Base-by-base conservation (phyloP, 2,329 filamentous ascomycete genomes). In the Fusarium coffeatum region DNA sequence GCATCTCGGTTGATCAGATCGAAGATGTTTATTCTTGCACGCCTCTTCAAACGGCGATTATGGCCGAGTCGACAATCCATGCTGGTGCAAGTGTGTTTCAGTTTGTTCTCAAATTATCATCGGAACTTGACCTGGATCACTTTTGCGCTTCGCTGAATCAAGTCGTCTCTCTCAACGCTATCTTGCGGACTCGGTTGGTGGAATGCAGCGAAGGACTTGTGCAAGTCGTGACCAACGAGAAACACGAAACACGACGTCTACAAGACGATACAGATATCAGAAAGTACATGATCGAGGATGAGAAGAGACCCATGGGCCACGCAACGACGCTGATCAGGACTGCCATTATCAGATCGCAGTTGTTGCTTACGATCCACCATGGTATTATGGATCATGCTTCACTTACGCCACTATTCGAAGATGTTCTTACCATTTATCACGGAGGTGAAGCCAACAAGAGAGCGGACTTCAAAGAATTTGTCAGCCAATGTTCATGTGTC, bases 1-100 rank as follows among this genome's bases (percentile, higher is more conserved):
- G 6, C 18, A n/a, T 37, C 18, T 37, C 34, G 6, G 9, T 37
- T 37, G 34, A 37, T 5, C 18, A 37, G 18, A 53, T 53, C 22
- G 16, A 53, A 42, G 49, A 53, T 53, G 49, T 15, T 8, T 53
- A 53, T 18, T 37, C 49, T 12, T 53, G 49, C 25, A 53, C 49
- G 15, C 49, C 49, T 10, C 16, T 53, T 42, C 49, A 53, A n/a
- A 28, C 25, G 7, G 49, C 34, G 7, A 53, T 53, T 8, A 53
- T 53, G 34, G 49, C 41, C 6, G 49, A 53, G 18, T 11, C 49
- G 2, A 18, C 34, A 7, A 16, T 53, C 5, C 41, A 53, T 53
- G 34, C 34, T 37, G 34, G 34, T 6, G 34, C 34, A 37, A 37
- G 34, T 37, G 25, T 53, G 0, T 37, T 42, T 7, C 41, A 23